Conservation (phyloP, 1,139 yeast genomes). For the Zygosaccharomyces pseudobailii region DNA sequence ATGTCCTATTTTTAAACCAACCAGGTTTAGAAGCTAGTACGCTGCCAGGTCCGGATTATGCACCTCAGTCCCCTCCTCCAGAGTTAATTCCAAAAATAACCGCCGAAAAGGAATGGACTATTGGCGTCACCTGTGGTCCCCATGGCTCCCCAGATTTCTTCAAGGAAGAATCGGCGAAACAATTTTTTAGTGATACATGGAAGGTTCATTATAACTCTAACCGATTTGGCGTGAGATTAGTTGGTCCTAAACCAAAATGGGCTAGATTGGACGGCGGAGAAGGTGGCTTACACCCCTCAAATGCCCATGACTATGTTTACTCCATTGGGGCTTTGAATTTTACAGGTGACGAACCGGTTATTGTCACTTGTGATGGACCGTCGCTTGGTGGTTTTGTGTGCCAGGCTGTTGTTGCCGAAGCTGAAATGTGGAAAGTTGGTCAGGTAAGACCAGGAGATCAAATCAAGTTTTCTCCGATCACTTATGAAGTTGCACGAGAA, state of each 20-base stretch:
- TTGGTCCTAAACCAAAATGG: conserved; percentile 97
- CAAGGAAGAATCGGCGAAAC: conserved; percentile 64
- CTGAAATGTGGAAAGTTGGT: conserved; percentile 98
- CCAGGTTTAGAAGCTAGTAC: conserved; percentile 64
- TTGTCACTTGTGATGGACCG: conserved; percentile 95
- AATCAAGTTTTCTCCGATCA: conserved; percentile 73
- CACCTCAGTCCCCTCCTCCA: conserved; percentile 54
- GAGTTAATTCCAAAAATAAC: conserved; percentile 54
- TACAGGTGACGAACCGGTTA: conserved; percentile 98
- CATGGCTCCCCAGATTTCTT: conserved; percentile 97
- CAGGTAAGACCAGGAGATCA: conserved; percentile 93
- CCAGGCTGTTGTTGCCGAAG: conserved; percentile 90
- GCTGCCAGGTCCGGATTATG: conserved; percentile 65
- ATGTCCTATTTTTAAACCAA: conserved; percentile 80
- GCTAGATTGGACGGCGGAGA: conserved; percentile 97
- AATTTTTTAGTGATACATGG: conserved; percentile 77
- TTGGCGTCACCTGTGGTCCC: conserved; percentile 95
- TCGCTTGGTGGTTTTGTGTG: conserved; percentile 97
- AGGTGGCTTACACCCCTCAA: conserved; percentile 96
- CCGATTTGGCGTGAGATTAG: conserved; percentile 89
- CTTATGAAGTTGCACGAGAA: conserved; percentile 60
- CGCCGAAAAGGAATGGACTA: conserved; percentile 61
- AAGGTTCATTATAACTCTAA: conserved; percentile 95
- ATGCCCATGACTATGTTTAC: conserved; percentile 95
- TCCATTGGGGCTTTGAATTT: conserved; percentile 95